Percentiles rank a stretch among this genome's conserved stretches.
These are phyloP conservation scores for Leishmania turanica DNA, from an alignment of 208 protist species.

Conservation along the genomic window DNA sequence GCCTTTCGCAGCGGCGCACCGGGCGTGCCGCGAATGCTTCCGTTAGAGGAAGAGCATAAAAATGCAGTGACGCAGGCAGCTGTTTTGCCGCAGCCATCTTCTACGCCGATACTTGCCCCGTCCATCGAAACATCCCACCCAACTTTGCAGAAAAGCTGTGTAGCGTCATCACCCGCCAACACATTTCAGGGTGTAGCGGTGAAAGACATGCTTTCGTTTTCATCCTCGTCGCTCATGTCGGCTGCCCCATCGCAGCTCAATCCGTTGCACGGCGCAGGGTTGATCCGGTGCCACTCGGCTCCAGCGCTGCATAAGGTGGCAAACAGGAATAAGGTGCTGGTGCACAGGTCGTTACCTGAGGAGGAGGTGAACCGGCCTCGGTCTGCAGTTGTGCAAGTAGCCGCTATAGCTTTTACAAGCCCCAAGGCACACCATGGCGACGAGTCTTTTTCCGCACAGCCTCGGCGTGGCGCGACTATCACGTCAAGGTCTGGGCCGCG, in stretches of 20 bases:
- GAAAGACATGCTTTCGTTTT: not conserved
- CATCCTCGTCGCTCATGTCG: not conserved
- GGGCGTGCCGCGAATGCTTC: not conserved
- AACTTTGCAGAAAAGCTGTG: not conserved
- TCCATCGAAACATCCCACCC: not conserved
- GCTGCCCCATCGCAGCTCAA: not conserved
- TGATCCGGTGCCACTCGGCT: not conserved
- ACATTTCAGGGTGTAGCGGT: not conserved
- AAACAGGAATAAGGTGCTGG: not conserved
- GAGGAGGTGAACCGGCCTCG: no score
- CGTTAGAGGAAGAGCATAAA: not conserved
- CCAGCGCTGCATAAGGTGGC: not conserved
- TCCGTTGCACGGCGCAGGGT: not conserved
- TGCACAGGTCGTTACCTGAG: not conserved
- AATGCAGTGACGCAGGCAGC: not conserved
- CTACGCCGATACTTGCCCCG: no score
- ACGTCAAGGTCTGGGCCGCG: not conserved
- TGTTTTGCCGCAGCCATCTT: not conserved
- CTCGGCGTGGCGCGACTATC: not conserved
- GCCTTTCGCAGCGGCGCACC: not conserved
- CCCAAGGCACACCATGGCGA: not conserved
- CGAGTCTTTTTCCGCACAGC: not conserved
- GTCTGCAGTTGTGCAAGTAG: no score
- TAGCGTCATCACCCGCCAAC: not conserved
- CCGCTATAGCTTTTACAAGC: not conserved